Percentiles rank a stretch among this genome's conserved stretches.
Conservation (phyloP, 805 yeast genomes). For the Nematodospora valgi region DNA sequence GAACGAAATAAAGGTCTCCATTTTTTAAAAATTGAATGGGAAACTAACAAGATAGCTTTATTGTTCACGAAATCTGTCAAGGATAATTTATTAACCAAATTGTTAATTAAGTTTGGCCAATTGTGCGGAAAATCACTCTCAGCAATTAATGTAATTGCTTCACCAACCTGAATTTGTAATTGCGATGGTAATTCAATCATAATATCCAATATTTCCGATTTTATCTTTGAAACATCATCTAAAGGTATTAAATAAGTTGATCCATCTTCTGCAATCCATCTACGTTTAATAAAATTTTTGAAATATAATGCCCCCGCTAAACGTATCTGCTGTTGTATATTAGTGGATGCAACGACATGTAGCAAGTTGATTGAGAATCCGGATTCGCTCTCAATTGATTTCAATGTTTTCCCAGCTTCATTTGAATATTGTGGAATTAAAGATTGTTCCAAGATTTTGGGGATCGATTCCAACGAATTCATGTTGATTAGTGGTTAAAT, state of each 20-base stretch:
- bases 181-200: slow-evolving; percentile 81
- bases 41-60: slow-evolving; percentile 84
- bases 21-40: slow-evolving; percentile 92
- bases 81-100: slow-evolving; percentile 64
- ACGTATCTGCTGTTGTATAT: slow-evolving; percentile 54
- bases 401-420: slow-evolving; percentile 62
- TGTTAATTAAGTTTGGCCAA: slow-evolving; percentile 79
- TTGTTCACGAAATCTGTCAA: slow-evolving; percentile 66
- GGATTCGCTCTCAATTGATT: slow-evolving; percentile 56
- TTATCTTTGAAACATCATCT: slow-evolving; percentile 65
- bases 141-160: slow-evolving; percentile 87
- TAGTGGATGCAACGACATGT: slow-evolving; percentile 68
- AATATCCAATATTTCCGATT: slow-evolving; percentile 73
- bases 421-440: slow-evolving; percentile 62
- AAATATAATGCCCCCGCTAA: slow-evolving; percentile 88
- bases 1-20: slow-evolving; percentile 96
- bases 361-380: slow-evolving; percentile 77
- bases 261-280: slow-evolving; percentile 92
- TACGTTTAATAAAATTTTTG: slow-evolving; percentile 79
- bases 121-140: slow-evolving; percentile 92
- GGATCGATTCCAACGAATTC: slow-evolving; percentile 49
- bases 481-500: no score
- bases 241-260: slow-evolving; percentile 53
- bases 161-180: slow-evolving; percentile 91
- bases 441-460: slow-evolving; percentile 58